Conservation (phyloP, 108 stramenopile genomes). For the Cylindrotheca fusiformis region DNA sequence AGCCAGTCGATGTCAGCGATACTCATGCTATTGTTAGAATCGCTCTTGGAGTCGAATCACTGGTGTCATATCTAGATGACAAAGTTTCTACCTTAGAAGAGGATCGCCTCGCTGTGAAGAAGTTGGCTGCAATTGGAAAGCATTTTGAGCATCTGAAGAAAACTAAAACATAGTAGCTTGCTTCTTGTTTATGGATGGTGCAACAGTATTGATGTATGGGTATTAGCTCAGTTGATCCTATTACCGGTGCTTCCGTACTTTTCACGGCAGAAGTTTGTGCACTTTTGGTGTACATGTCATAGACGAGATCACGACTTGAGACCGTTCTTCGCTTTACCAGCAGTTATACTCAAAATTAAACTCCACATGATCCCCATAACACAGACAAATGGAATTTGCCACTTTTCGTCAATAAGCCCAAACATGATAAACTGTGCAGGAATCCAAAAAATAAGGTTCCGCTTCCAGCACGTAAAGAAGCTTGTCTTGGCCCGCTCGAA, state of each 20-base stretch:
- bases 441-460: slow-evolving; percentile 64
- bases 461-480: slow-evolving; percentile 46
- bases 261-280: too few relatives aligned
- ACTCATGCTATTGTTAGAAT: slow-evolving; percentile 65
- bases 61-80: slow-evolving; percentile 48
- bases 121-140: slow-evolving; percentile 54
- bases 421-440: slow-evolving; percentile 62
- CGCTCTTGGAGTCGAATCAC: slow-evolving; percentile 59
- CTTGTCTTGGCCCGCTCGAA: slow-evolving; percentile 37
- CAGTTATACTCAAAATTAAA: slow-evolving; percentile 31
- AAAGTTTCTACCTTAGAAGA: slow-evolving; percentile 29
- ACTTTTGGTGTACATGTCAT: too few relatives aligned
- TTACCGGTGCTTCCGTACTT: too few relatives aligned
- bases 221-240: too few relatives aligned
- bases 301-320: too few relatives aligned
- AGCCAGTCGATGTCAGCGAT: slow-evolving; percentile 67
- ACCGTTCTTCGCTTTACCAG: too few relatives aligned
- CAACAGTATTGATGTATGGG: too few relatives aligned
- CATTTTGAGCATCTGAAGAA: slow-evolving; percentile 34
- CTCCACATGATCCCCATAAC: slow-evolving; percentile 41
- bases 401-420: slow-evolving; percentile 47
- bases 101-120: slow-evolving; percentile 39
- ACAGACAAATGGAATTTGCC: slow-evolving; percentile 46
- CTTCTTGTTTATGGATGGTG: too few relatives aligned
- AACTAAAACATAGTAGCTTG: too few relatives aligned